Percentiles rank a stretch among this genome's conserved stretches.
Evolutionary conservation across 106 monocot species (phyloP).

Genomic region (Dendrobium nobile): DNA sequence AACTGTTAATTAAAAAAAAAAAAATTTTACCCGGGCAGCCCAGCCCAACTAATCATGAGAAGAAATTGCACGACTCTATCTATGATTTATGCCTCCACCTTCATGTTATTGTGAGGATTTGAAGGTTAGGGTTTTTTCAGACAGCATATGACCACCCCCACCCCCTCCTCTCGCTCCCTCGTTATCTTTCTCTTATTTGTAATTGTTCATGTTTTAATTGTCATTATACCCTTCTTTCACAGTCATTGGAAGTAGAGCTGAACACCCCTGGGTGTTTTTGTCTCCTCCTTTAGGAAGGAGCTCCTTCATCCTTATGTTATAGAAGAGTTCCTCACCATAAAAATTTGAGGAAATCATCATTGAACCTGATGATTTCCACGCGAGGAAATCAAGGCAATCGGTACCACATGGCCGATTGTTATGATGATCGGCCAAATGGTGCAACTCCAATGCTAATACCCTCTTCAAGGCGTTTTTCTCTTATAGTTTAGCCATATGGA

Average conservation of each 20-base stretch:
- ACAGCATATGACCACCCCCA: no score
- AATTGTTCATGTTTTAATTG: no score
- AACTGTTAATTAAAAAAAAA: no score
- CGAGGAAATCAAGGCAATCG: neutral
- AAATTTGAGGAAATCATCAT: neutral
- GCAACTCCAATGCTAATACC: neutral
- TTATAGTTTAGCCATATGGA: neutral
- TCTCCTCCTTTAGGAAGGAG: neutral
- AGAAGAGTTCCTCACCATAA: neutral
- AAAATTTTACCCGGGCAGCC: no score
- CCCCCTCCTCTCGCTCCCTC: no score
- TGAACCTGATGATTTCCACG: neutral
- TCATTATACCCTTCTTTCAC: no score
- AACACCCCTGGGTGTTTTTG: neutral
- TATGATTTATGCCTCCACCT: no score
- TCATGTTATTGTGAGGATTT: no score
- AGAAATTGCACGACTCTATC: no score
- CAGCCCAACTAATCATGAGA: no score
- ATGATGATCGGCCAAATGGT: neutral
- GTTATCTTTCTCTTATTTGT: no score
- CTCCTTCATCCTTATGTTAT: neutral
- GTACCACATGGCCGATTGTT: neutral
- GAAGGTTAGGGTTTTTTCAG: no score
- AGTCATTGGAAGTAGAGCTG: neutral
- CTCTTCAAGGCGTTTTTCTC: neutral